Conservation (phyloP, 257 asterid species). For the Catharanthus roseus region DNA sequence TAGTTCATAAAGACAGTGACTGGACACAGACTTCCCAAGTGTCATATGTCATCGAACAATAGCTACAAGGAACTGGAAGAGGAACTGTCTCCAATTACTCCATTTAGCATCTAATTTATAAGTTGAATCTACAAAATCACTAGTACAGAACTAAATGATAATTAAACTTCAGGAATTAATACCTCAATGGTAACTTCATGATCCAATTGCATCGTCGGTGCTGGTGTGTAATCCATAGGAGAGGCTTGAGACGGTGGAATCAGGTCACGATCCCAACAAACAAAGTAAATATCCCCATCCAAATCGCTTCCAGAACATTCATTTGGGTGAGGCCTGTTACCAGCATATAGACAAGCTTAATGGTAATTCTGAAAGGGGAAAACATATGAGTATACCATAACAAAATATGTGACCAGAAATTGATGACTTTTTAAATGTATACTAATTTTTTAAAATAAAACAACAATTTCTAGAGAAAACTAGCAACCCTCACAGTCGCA, state of each 20-base stretch:
- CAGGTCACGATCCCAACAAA: slow-evolving; percentile 80
- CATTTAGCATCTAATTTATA: not conserved
- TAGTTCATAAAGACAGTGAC: not conserved
- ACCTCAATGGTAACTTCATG: slow-evolving; percentile 84
- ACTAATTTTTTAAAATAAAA: too few relatives aligned
- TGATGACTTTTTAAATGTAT: too few relatives aligned
- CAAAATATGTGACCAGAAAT: not conserved
- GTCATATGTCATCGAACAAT: not conserved
- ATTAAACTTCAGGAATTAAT: not conserved
- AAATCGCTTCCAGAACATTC: slow-evolving; percentile 98
- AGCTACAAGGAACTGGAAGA: not conserved
- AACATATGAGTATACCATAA: not conserved
- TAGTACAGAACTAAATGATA: not conserved
- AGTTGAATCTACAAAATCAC: not conserved
- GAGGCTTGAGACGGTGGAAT: slow-evolving; percentile 42
- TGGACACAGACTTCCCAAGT: not conserved
- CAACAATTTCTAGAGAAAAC: not conserved
- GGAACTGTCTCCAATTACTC: not conserved
- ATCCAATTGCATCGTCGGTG: slow-evolving; percentile 46
- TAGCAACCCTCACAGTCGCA: not conserved
- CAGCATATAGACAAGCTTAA: not conserved
- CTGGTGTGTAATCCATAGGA: slow-evolving; percentile 76
- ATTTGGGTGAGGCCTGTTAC: slow-evolving; percentile 84
- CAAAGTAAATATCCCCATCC: slow-evolving; percentile 94
- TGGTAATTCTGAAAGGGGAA: not conserved